Conservation (phyloP, 345 rosid species). For the Salix exigua region DNA sequence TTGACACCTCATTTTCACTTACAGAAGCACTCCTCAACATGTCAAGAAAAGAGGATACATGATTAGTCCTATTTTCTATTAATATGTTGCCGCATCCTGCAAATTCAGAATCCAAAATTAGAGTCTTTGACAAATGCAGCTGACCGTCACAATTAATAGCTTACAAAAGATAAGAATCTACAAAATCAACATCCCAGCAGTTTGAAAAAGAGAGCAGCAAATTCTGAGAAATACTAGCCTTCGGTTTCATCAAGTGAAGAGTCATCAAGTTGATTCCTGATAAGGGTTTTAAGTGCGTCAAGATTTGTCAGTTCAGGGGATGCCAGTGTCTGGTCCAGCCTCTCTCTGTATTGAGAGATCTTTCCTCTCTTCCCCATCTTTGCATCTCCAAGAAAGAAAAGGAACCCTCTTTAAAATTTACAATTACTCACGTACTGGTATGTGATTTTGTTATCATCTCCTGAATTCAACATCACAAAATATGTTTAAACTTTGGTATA, state of each 20-base stretch:
- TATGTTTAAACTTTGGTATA: not conserved
- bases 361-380: conserved; percentile 51
- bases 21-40: conserved; percentile 81
- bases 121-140: conserved; percentile 4
- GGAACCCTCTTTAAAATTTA: not conserved
- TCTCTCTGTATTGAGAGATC: conserved; percentile 63
- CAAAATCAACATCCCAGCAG: not conserved
- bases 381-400: conserved; percentile 18
- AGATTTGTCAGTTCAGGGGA: conserved; percentile 58
- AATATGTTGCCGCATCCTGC: conserved; percentile 52
- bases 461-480: not conserved
- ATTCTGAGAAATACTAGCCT: conserved; percentile 36
- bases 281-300: conserved; percentile 48
- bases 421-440: not conserved
- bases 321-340: conserved; percentile 65
- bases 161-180: not conserved
- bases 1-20: conserved; percentile 34
- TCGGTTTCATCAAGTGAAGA: conserved; percentile 36
- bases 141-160: not conserved
- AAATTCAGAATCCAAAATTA: conserved; percentile 10
- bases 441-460: not conserved
- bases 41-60: conserved; percentile 63
- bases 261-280: conserved; percentile 51
- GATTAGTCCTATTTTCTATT: conserved; percentile 52
- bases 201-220: not conserved